Evolutionary conservation across 176 grass and related monocot species (phyloP).

Genomic region (Microstegium vimineum): DNA sequence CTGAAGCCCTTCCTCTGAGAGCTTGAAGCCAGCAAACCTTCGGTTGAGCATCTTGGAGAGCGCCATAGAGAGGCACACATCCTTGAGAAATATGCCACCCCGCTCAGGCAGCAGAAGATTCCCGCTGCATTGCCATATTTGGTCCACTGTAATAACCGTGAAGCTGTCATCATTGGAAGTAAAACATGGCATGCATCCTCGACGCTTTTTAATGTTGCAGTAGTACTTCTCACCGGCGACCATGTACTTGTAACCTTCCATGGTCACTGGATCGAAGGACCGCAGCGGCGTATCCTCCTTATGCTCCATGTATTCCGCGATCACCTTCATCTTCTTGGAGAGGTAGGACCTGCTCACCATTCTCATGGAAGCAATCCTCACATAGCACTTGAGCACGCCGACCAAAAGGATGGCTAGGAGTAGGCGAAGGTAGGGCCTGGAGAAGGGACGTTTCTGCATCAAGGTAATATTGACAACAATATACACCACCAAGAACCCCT

Average conservation of each 20-base stretch:
- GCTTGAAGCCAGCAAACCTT: not conserved
- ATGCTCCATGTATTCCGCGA: not conserved
- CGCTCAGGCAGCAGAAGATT: not conserved
- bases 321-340: not conserved
- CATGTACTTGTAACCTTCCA: not conserved
- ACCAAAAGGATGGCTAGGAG: not conserved
- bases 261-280: not conserved
- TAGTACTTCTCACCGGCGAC: not conserved
- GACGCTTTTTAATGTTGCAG: not conserved
- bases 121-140: not conserved
- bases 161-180: no score
- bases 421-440: not conserved
- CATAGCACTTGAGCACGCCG: not conserved
- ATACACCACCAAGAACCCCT: not conserved
- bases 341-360: not conserved
- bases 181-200: no score
- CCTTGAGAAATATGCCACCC: not conserved
- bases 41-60: not conserved
- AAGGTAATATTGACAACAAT: not conserved
- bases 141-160: not conserved
- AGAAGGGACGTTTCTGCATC: rapidly evolving
- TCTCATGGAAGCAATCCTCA: not conserved
- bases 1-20: not conserved
- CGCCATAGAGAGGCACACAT: not conserved
- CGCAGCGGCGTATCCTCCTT: no score